Percentiles rank a stretch among this genome's conserved stretches.
Conservation (phyloP, 179 eudicot genomes). For the Silene coronaria region DNA sequence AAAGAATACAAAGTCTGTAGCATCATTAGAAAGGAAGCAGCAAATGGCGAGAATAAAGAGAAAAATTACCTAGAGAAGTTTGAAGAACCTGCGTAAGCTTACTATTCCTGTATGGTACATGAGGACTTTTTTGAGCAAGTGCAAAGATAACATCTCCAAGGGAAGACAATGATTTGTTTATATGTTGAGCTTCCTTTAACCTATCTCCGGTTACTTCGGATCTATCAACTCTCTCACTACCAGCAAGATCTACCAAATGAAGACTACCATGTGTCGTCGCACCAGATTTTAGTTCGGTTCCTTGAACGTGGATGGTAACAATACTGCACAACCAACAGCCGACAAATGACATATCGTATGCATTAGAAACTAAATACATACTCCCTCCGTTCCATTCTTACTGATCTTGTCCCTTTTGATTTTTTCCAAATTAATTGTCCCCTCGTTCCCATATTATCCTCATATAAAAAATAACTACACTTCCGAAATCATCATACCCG, state of each 20-base stretch:
- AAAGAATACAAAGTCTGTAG: background rate
- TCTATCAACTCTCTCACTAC: constrained; percentile 90
- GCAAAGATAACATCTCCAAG: constrained; percentile 90
- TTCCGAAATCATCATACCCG: background rate
- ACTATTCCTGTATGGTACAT: constrained; percentile 96
- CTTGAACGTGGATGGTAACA: constrained; percentile 70
- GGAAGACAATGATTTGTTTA: constrained; percentile 88
- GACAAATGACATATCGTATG: background rate
- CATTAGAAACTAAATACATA: background rate
- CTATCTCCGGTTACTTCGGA: constrained; percentile 94
- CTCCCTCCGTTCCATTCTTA: background rate
- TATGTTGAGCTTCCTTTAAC: constrained; percentile 85
- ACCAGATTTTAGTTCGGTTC: constrained; percentile 63
- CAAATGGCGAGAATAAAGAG: background rate
- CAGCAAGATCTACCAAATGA: constrained; percentile 96
- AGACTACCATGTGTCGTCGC: constrained; percentile 65
- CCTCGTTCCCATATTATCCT: background rate
- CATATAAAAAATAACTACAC: background rate
- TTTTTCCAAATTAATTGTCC: constrained; percentile 1
- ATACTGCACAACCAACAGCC: constrained; percentile 40
- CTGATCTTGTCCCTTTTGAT: background rate
- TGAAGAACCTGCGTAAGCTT: constrained; percentile 98
- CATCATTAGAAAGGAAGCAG: background rate
- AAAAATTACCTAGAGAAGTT: constrained; percentile 60
- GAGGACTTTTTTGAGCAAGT: constrained; percentile 74